phyloP scores from a whole-genome alignment of 129 eudicot species.

The Glebionis coronaria region DNA sequence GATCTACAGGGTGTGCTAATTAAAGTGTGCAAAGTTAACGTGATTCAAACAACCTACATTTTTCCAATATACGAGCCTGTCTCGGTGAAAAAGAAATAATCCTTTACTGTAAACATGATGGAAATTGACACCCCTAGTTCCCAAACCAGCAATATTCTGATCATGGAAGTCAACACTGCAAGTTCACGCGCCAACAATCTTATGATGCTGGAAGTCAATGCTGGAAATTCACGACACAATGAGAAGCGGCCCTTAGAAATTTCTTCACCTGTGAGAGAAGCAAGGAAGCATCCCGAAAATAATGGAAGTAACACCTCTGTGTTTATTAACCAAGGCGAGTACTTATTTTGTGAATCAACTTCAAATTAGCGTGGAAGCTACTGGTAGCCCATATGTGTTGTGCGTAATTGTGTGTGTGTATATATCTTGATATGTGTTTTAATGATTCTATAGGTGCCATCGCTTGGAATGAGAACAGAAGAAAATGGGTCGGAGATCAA shows the following conservation, averaged over 20 bases:
- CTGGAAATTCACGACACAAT: constrained; percentile 32
- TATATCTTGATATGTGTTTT: neutral
- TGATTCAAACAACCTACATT: neutral
- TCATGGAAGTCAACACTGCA: constrained; percentile 31
- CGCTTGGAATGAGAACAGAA: constrained; percentile 66
- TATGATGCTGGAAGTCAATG: constrained; percentile 54
- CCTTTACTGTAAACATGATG: constrained; percentile 28
- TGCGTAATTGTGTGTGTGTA: neutral
- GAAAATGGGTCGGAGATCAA: constrained; percentile 59
- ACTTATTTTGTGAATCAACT: neutral
- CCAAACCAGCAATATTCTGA: constrained; percentile 24
- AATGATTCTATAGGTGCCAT: constrained; percentile 38
- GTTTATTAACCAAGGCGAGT: constrained; percentile 63
- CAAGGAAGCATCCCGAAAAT: constrained; percentile 49
- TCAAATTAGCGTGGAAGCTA: too few relatives aligned
- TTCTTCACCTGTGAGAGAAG: constrained; percentile 30
- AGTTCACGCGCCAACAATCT: constrained; percentile 28
- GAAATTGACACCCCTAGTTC: constrained; percentile 28
- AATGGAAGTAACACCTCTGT: constrained; percentile 32
- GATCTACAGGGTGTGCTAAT: constrained; percentile 11
- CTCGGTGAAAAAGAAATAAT: constrained; percentile 1
- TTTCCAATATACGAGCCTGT: constrained; percentile 3
- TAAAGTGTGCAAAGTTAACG: neutral
- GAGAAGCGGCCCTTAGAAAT: constrained; percentile 48
- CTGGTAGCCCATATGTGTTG: neutral